A percentile compares a stretch with the other conserved stretches of the same genome.
phyloP scores from a whole-genome alignment of 2,329 filamentous ascomycete genomes.

The Aspergillus ustus region DNA sequence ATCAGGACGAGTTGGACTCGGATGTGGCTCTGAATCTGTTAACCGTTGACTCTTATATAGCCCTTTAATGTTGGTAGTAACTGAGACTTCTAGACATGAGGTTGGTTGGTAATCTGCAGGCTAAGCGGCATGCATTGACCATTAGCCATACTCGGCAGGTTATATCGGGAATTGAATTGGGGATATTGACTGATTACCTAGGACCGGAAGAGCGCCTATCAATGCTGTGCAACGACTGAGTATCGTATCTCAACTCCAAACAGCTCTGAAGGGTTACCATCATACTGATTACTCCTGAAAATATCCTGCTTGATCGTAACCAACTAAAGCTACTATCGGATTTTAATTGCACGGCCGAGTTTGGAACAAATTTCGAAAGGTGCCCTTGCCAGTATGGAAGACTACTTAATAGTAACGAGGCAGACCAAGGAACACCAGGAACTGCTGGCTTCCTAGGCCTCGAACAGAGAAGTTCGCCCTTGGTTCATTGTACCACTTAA shows the following conservation, averaged over 20 bases:
- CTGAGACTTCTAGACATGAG: no score
- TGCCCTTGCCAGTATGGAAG: constrained; percentile 32
- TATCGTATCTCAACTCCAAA: no score
- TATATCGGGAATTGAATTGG: constrained; percentile 30
- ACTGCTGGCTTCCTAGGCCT: constrained; percentile 29
- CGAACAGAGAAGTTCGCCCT: no score
- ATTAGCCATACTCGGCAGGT: constrained; percentile 33
- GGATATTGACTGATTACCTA: no score
- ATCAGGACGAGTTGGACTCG: constrained; percentile 26
- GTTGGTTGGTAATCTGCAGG: neutral
- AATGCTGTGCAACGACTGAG: no score
- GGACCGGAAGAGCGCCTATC: no score
- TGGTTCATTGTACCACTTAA: no score
- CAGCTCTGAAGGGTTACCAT: no score
- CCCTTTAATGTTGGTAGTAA: no score
- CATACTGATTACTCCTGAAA: no score
- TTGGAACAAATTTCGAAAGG: constrained; percentile 31
- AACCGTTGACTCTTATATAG: constrained; percentile 35
- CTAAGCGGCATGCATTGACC: constrained; percentile 4
- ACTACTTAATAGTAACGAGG: constrained; percentile 28
- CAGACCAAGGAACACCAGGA: constrained; percentile 25
- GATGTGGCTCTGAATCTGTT: constrained; percentile 31
- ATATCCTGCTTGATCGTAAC: constrained; percentile 36
- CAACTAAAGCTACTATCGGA: constrained; percentile 34
- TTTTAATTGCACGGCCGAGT: constrained; percentile 34